Evolutionary conservation across 129 eudicot genomes (phyloP), one percentile per base, ranked within the genome.

Genomic region (Centella asiatica): DNA sequence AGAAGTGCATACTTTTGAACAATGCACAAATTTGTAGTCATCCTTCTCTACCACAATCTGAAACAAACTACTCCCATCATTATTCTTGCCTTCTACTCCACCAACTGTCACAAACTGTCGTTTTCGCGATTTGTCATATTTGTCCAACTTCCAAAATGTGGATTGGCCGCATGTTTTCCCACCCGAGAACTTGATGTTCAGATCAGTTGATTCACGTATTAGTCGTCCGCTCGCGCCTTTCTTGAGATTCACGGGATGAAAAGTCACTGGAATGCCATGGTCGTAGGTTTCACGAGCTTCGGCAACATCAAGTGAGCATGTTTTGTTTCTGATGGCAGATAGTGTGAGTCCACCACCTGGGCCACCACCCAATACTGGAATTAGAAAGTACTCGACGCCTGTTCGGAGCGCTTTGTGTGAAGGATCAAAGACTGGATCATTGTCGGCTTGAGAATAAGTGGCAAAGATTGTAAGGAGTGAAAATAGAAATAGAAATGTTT

Each of bases 231-330:
- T 53, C 12, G 27, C 36, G 4, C 58, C 58, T 53, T 26, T 53
- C 36, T 53, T 53, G 13, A 53, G 25, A 53, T 53, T 53, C 27
- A 14, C 36, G 4, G 58, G 36, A 53, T 53, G 58, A 25, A 53
- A 53, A 10, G 36, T 53, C 36, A 53, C 9, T 4, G 32, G 19
- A 10, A 25, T 29, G 36, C 58, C 58, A 3, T 26, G 7, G 11
- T 28, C 58, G 5, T 26, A 53, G n/a, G n/a, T 53, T n/a, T 13
- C 27, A 9, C 19, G 58, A 4, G 25, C 9, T 15, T 25, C 33
- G 27, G 58, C 58, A 50, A 50, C 57, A 24, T 66, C 69, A 18
- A 61, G 70, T 6, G 77, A 74, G 60, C 79, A 78, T 4, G 77
- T 73, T 34, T 68, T 49, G 36, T 65, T 69, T 25, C 78, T 32